Evolutionary conservation across 2,329 filamentous ascomycete genomes (phyloP).

Genomic region (Fusarium brevicatenulatum): DNA sequence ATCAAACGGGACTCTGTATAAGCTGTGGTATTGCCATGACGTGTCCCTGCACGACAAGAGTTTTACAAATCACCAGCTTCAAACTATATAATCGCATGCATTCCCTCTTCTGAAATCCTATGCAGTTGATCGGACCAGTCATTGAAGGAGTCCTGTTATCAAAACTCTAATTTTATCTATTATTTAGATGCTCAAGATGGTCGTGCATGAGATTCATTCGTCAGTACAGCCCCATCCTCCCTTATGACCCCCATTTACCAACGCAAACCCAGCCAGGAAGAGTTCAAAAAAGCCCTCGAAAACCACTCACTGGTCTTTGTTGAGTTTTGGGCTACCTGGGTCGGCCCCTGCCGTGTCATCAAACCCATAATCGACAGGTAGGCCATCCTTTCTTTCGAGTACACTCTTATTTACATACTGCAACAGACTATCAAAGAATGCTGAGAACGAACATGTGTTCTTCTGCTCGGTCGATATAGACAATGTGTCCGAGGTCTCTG

Average conservation of each 20-base stretch:
- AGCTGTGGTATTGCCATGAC: not conserved
- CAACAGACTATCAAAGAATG: not conserved
- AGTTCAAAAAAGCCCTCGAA: not conserved
- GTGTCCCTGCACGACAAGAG: not conserved
- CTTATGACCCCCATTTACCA: rapidly evolving
- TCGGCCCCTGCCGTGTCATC: not conserved
- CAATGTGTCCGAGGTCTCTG: not conserved
- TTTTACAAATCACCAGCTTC: not conserved
- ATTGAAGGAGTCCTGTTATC: rapidly evolving
- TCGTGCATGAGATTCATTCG: not conserved
- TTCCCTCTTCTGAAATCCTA: rapidly evolving
- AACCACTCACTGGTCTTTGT: not conserved
- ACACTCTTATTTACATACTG: not conserved
- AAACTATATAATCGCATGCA: rapidly evolving
- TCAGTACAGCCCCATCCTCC: not conserved
- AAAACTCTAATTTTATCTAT: too few relatives aligned
- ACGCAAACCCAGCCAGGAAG: rapidly evolving
- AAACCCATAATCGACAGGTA: not conserved
- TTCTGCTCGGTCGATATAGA: not conserved
- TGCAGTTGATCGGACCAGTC: not conserved
- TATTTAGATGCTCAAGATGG: not conserved
- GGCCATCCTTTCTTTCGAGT: rapidly evolving
- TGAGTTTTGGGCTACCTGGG: not conserved
- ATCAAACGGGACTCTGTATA: not conserved
- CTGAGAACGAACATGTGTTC: not conserved